Conservation (phyloP, 495 filamentous ascomycete species). For the Paragyromitra xinjiangensis region DNA sequence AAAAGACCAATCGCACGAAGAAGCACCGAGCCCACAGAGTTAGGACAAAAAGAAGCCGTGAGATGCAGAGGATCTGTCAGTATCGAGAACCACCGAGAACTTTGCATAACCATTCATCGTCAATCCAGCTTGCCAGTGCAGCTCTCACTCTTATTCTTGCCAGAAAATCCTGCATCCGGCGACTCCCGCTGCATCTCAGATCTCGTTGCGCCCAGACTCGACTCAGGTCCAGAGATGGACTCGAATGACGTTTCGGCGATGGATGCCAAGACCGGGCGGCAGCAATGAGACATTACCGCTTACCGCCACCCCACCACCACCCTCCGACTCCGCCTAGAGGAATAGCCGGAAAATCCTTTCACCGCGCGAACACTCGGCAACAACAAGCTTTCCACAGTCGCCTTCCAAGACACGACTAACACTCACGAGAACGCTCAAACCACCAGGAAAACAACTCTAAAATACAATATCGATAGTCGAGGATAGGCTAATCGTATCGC, state of each 20-base stretch:
- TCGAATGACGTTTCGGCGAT: neutral
- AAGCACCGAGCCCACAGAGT: neutral
- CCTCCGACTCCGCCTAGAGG: slow-evolving; percentile 24
- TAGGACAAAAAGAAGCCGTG: slow-evolving; percentile 1
- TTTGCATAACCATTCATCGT: neutral
- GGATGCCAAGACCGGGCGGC: neutral
- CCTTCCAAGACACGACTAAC: neutral
- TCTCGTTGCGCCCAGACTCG: neutral
- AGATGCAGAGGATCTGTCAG: neutral
- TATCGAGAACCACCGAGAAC: neutral
- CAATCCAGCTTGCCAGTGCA: neutral
- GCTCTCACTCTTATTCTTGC: neutral
- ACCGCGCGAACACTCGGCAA: slow-evolving; percentile 12
- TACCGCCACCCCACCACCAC: slow-evolving; percentile 24
- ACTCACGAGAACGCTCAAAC: too few relatives aligned
- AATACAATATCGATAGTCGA: neutral
- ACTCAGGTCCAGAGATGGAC: neutral
- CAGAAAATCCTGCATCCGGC: neutral
- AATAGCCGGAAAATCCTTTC: slow-evolving; percentile 46
- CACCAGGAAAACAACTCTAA: neutral
- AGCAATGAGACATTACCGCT: neutral
- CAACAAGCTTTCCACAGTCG: neutral
- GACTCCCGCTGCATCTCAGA: neutral
- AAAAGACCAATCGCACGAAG: neutral
- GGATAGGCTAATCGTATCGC: neutral